Base-by-base conservation (phyloP, 331 rosid species). In the Malus hybrid region DNA sequence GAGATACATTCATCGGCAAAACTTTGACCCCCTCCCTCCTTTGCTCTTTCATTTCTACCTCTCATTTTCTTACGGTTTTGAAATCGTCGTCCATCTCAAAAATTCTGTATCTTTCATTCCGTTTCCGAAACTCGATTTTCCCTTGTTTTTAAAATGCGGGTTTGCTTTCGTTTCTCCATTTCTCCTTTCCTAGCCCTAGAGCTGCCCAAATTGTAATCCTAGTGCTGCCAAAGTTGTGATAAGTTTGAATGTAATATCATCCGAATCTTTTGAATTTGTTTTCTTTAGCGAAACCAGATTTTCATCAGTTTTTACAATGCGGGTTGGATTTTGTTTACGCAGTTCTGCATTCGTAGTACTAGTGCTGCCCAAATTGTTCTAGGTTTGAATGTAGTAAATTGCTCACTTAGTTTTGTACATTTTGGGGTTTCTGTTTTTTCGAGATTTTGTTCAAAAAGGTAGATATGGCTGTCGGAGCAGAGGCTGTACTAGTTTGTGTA, bases 391-490 rank as follows among this genome's bases (percentile, higher is more conserved):
- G 33, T 7, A 61, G 66, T 11, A 11, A 28, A 32, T 7, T 65
- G 29, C 10, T 73, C 69, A 5, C 57, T 16, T 24, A 10, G 59
- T 16, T 60, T 72, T 10, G 64, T 57, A n/a, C 24, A 8, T 57
- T 57, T 57, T 7, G 1, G 34, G 15, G 73, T 39, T 70, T 54
- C 32, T 60, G 10, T 19, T 15, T 65, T 48, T 42, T 64, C 20
- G 16, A 24, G 74, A 57, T 61, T 39, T 39, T 24, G 5, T 34
- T n/a, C 52, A 36, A 20, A n/a, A 10, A 20, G 52, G 70, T 18
- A 70, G 75, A 63, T 76, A 93, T 93, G 97, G 92, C 86, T 59
- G 36, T 86, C 55, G 87, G 86, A 67, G 84, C 78, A 57, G 89
- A 88, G 69, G 87, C 79, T 36, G 63, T 90, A 70, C 79, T 76